These are phyloP conservation scores for Ceratobasidium sp. DNA, from an alignment of 1,284 basidiomycete genomes.

Conservation along the genomic window DNA sequence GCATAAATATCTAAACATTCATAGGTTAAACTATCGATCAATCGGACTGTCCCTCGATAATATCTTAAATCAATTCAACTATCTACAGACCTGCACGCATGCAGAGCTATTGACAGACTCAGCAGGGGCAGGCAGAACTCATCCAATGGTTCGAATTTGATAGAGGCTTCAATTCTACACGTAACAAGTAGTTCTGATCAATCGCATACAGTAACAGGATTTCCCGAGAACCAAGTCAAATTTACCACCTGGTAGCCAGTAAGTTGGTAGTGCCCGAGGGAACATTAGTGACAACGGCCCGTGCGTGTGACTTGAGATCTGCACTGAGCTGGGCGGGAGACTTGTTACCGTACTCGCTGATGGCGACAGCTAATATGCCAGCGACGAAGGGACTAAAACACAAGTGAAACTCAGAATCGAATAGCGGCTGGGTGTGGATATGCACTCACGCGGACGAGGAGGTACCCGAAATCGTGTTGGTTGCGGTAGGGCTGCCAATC, in stretches of 20 bases:
- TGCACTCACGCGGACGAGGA: constrained; percentile 69
- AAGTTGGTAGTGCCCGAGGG: constrained; percentile 36
- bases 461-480: constrained; percentile 80
- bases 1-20: too few relatives aligned
- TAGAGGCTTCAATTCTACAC: too few relatives aligned
- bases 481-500: constrained; percentile 69
- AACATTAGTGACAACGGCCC: constrained; percentile 14
- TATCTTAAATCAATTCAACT: too few relatives aligned
- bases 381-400: constrained; percentile 46
- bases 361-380: constrained; percentile 43
- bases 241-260: constrained; percentile 25
- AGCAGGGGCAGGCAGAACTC: too few relatives aligned
- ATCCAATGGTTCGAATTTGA: too few relatives aligned
- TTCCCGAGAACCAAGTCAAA: too few relatives aligned
- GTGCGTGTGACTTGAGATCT: constrained; percentile 38
- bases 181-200: too few relatives aligned
- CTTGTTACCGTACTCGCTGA: constrained; percentile 41
- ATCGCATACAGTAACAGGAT: too few relatives aligned
- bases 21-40: too few relatives aligned
- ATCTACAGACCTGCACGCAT: too few relatives aligned
- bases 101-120: too few relatives aligned
- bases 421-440: neutral
- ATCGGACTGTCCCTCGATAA: too few relatives aligned
- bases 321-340: constrained; percentile 22
- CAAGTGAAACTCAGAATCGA: neutral